phyloP scores from a whole-genome alignment of 2,329 filamentous ascomycete genomes.

The Aspergillus hiratsukae region DNA sequence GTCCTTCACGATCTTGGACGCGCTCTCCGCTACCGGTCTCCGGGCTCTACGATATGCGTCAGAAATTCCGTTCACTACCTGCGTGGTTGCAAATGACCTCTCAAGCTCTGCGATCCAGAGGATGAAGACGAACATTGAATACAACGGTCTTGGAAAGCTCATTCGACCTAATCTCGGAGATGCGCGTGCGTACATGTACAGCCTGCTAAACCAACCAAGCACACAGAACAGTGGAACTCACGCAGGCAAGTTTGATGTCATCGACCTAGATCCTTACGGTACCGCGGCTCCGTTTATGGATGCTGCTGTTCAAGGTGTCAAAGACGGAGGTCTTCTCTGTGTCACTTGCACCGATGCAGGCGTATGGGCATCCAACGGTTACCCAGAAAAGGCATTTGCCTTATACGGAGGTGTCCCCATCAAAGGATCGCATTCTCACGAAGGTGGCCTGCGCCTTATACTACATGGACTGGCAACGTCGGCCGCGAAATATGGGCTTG shows the following conservation, averaged over 20 bases:
- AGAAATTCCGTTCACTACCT: conserved; percentile 79
- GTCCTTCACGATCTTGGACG: conserved; percentile 82
- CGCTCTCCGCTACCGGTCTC: conserved; percentile 87
- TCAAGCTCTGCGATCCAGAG: conserved; percentile 70
- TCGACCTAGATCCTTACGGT: conserved; percentile 94
- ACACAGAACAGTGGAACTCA: conserved; percentile 34
- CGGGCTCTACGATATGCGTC: conserved; percentile 86
- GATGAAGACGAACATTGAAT: conserved; percentile 77
- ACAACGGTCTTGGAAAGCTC: conserved; percentile 70
- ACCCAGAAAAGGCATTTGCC: conserved; percentile 88
- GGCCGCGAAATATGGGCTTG: conserved; percentile 78
- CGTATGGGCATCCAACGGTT: conserved; percentile 90
- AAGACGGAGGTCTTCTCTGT: conserved; percentile 84
- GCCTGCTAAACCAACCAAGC: conserved; percentile 48
- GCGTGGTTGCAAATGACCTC: conserved; percentile 85
- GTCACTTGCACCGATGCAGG: conserved; percentile 96
- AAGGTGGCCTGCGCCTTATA: conserved; percentile 82
- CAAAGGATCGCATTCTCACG: conserved; percentile 81
- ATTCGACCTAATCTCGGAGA: conserved; percentile 74
- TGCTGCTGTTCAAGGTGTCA: conserved; percentile 78
- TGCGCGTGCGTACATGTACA: conserved; percentile 89
- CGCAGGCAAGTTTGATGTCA: conserved; percentile 73
- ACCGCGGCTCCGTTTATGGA: conserved; percentile 91
- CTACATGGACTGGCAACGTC: conserved; percentile 74
- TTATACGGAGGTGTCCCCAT: conserved; percentile 88